Evolutionary conservation across 768 basidiomycete species (phyloP), one percentile per base, ranked within the genome.

Genomic region (Hebeloma cylindrosporum): DNA sequence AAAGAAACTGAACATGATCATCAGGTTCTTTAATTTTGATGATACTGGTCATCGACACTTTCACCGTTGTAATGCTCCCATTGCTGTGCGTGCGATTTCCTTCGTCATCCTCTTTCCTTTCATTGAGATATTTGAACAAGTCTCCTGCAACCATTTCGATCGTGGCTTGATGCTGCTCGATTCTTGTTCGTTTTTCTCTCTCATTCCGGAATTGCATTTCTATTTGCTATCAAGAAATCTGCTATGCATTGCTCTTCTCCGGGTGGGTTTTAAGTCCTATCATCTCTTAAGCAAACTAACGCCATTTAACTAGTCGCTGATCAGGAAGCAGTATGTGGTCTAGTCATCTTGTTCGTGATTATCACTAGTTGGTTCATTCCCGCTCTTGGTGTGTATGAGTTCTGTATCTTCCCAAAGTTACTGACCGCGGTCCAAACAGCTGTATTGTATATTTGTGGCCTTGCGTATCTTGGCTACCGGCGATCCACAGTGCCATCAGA

Each of bases 141-240:
- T 33, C 48, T 63, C 23, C 23, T 55, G 18, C 50, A 53, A 42
- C 47, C 60, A 25, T 63, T 66, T 45, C 53, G 60, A 33, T 46
- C 58, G 11, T 66, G 64, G 64, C 60, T 66, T 29, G 64, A 66
- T 40, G 59, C 51, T 23, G 62, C 64, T 31, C 59, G 64, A 9
- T 51, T 56, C 33, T 38, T 57, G 22, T 53, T 61, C 33, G 43
- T 60, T 22, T 47, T 62, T 23, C 20, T 54, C n/a, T 32, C 51
- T 5, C 64, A 66, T 34, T 45, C 54, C 10, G 62, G 61, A 5
- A 45, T 61, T 32, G 62, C 64, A 18, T 47, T 56, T 17, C 50
- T 57, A 20, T 63, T 60, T 47, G 57, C 50, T 10, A 46, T 53
- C 23, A 60, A 48, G 44, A 53, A 21, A 27, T 50, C 55, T 6